Percentiles rank a stretch among this genome's conserved stretches.
phyloP scores from a whole-genome alignment of 768 basidiomycete species.

The Mycena pura region DNA sequence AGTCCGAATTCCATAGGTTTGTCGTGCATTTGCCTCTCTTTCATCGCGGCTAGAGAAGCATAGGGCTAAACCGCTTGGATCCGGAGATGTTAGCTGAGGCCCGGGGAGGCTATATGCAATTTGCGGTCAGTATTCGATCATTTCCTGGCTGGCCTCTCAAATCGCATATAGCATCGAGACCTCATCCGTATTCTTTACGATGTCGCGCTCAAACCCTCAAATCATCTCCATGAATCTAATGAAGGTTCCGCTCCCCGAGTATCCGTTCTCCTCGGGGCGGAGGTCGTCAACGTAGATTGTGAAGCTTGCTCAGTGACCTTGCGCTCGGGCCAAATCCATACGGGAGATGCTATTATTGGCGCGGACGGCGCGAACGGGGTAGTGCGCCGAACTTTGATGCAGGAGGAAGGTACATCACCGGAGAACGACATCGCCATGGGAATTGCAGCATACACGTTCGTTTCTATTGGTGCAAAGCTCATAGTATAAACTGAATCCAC shows the following conservation, averaged over 20 bases:
- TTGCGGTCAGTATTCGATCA: neutral
- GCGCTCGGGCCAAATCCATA: neutral
- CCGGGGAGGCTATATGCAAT: conserved; percentile 1
- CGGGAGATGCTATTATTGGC: conserved; percentile 9
- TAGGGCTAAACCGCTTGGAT: neutral
- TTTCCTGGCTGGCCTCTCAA: neutral
- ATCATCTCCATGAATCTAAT: too few species aligned
- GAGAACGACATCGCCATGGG: neutral
- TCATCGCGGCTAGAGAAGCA: neutral
- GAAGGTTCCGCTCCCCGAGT: neutral
- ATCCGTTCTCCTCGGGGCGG: neutral
- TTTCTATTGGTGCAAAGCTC: neutral
- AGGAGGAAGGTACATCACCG: neutral
- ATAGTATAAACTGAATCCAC: neutral
- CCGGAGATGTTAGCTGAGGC: neutral
- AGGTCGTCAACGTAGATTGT: conserved; percentile 10
- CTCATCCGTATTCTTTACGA: conserved; percentile 9
- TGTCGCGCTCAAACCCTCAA: neutral
- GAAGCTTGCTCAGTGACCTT: conserved; percentile 2
- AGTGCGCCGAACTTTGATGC: neutral
- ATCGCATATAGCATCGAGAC: conserved; percentile 1
- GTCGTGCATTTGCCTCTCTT: neutral
- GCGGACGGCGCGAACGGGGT: conserved; percentile 13
- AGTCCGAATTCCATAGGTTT: neutral
- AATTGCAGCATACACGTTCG: neutral